Percentiles rank a stretch among this genome's conserved stretches.
These are phyloP conservation scores for Sarocladium oryzae DNA, from an alignment of 2,329 filamentous ascomycete species.

Conservation along the genomic window DNA sequence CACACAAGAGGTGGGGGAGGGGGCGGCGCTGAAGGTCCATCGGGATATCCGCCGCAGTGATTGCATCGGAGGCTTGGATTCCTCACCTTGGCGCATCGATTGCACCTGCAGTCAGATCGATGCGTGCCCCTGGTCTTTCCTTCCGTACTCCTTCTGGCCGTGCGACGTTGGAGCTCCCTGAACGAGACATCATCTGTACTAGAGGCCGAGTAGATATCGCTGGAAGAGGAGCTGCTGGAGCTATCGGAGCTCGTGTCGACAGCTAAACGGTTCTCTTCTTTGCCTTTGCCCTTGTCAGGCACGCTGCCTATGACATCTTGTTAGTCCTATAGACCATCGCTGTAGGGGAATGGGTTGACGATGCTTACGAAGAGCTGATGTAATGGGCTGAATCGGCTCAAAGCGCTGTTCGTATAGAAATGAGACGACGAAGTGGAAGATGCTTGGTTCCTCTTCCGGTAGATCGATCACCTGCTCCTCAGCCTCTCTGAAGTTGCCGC, in stretches of 20 bases:
- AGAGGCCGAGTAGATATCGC: conserved; percentile 6
- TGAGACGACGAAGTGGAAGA: conserved; percentile 46
- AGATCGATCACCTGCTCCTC: conserved; percentile 39
- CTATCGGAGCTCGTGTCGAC: conserved; percentile 22
- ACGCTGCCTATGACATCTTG: neutral
- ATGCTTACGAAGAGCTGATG: conserved; percentile 31
- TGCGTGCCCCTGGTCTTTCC: conserved; percentile 39
- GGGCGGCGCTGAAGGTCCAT: neutral
- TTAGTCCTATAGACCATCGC: too few species aligned
- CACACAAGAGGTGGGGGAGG: neutral
- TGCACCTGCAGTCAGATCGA: conserved; percentile 37
- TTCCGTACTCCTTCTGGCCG: conserved; percentile 10
- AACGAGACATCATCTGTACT: neutral
- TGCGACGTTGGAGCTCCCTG: neutral
- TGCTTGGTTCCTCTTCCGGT: conserved; percentile 43
- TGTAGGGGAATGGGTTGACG: too few species aligned
- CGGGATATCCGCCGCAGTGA: neutral
- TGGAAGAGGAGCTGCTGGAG: conserved; percentile 18
- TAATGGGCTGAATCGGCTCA: conserved; percentile 36
- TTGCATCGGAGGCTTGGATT: neutral
- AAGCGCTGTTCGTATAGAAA: conserved; percentile 43
- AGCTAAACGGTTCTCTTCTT: conserved; percentile 23
- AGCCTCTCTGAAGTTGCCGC: conserved; percentile 40
- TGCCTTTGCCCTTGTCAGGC: conserved; percentile 36
- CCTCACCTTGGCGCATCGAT: conserved; percentile 25